These are phyloP conservation scores for Trichoderma lentiforme DNA, from an alignment of 2,329 filamentous ascomycete genomes.

Conservation along the genomic window DNA sequence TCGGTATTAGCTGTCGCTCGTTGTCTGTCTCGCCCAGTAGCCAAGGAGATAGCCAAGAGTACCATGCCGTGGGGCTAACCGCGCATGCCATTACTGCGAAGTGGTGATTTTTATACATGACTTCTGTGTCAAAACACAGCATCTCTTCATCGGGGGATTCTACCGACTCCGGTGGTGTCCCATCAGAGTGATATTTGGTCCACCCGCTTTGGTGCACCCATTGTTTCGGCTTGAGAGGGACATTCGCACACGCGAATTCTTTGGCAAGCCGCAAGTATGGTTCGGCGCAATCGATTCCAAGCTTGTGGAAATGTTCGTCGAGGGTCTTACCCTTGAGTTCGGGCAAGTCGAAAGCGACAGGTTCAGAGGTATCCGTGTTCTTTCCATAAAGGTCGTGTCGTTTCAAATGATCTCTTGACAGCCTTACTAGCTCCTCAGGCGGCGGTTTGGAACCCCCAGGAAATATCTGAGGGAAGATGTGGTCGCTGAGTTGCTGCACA, in stretches of 20 bases:
- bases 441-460: conserved; percentile 53
- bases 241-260: conserved; percentile 62
- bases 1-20: conserved; percentile 76
- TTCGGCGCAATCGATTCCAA: conserved; percentile 83
- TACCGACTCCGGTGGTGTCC: conserved; percentile 62
- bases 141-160: conserved; percentile 75
- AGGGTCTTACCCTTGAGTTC: conserved; percentile 72
- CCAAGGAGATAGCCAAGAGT: conserved; percentile 97
- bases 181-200: conserved; percentile 85
- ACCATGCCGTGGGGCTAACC: conserved; percentile 86
- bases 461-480: conserved; percentile 84
- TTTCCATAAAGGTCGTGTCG: conserved; percentile 88
- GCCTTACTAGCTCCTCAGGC: conserved; percentile 68
- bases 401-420: conserved; percentile 77
- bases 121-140: conserved; percentile 93
- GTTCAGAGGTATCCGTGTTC: conserved; percentile 71
- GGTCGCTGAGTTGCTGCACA: conserved; percentile 84
- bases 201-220: conserved; percentile 83
- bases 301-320: conserved; percentile 89
- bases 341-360: conserved; percentile 85
- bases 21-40: conserved; percentile 76
- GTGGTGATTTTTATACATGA: conserved; percentile 88
- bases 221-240: conserved; percentile 59
- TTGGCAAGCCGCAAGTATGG: conserved; percentile 77
- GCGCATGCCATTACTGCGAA: conserved; percentile 98